phyloP scores from a whole-genome alignment of 805 yeast species.

The Torulaspora delbrueckii region DNA sequence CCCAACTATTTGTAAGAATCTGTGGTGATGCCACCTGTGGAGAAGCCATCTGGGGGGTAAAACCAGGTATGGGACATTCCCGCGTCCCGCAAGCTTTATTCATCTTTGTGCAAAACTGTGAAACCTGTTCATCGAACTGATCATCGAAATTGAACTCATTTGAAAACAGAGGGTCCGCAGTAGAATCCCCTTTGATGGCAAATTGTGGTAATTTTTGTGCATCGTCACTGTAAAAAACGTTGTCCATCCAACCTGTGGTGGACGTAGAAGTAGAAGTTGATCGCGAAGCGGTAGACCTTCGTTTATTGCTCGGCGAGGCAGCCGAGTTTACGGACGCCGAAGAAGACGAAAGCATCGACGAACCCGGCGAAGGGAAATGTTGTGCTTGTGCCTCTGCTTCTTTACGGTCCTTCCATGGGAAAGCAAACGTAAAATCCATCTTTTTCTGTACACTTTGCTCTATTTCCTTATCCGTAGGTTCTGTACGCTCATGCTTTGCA shows the following conservation, averaged over 20 bases:
- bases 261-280: constrained; percentile 14
- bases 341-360: constrained; percentile 10
- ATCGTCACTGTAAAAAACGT: constrained; percentile 18
- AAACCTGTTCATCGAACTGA: constrained; percentile 63
- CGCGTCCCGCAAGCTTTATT: constrained; percentile 80
- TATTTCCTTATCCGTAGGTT: constrained; percentile 3
- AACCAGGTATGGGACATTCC: constrained; percentile 56
- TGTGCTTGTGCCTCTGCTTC: background rate
- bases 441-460: constrained; percentile 20
- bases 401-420: constrained; percentile 42
- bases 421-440: constrained; percentile 45
- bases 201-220: constrained; percentile 18
- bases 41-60: constrained; percentile 1
- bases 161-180: constrained; percentile 11
- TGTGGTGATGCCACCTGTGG: background rate
- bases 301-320: constrained; percentile 2
- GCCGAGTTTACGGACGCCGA: constrained; percentile 9
- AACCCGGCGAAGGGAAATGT: constrained; percentile 16
- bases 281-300: constrained; percentile 3
- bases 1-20: constrained; percentile 13
- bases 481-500: constrained; percentile 15
- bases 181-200: background rate
- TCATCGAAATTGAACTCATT: constrained; percentile 37
- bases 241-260: constrained; percentile 20
- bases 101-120: constrained; percentile 70